Evolutionary conservation across 2,329 filamentous ascomycete species (phyloP), one percentile per base, ranked within the genome.

Genomic region (Colletotrichum neosansevieriae): DNA sequence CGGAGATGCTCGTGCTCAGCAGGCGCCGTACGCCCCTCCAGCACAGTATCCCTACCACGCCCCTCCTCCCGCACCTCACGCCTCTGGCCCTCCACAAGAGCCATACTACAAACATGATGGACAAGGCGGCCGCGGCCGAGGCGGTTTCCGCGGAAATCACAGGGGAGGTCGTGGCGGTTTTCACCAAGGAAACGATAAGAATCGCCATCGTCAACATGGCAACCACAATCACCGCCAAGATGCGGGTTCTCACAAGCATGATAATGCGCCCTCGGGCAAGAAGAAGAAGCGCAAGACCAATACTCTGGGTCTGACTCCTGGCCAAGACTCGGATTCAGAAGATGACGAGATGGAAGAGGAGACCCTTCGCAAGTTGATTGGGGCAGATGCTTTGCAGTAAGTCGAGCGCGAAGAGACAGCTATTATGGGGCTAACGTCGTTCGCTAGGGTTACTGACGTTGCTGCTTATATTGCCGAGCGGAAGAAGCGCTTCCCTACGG

Each of bases 391-490:
- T 58, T 81, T 87, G 49, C 82, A 86, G 83, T 89, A 83, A 79
- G 86, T 40, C 29, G 9, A 60, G 45, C 54, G n/a, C 40, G 4
- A 44, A 21, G 24, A 34, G 13, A 7, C 2, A n/a, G 24, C 12
- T 44, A 36, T 7, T 11, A 51, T 7, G 36, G 63, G 42, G 19
- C n/a, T 38, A 63, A 45, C 53, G 24, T 49, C 2, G 12, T 49
- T 5, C 21, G 6, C 5, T 62, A 89, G 86, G 65, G 82, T 87
- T 15, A 87, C 88, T 67, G 94, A 98, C 75, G 85, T 98, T 63
- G 86, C 89, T 24, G 88, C 89, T 6, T 98, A 94, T 89, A 88
- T 97, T 71, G 89, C 89, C 57, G 94, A 97, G 78, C 89, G 95
- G 67, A 91, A 86, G 76, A 91, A 89, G 72, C 90, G 91, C 58